Conservation (phyloP, 768 basidiomycete species). For the Imleria badia region DNA sequence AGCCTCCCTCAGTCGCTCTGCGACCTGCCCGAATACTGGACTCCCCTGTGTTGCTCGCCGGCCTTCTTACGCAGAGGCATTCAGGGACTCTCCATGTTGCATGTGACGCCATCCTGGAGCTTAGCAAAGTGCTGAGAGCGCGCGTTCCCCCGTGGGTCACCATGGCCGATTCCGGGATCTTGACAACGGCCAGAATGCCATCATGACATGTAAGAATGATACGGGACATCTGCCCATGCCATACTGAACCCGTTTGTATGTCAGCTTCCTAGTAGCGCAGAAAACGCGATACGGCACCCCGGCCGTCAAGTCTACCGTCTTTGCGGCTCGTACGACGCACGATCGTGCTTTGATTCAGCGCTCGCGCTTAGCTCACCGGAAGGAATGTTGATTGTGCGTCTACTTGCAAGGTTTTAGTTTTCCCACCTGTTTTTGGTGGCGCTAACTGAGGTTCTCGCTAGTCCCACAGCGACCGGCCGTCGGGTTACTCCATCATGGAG, state of each 20-base stretch:
- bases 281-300: background rate
- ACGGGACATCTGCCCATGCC: background rate
- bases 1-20: background rate
- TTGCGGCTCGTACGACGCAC: background rate
- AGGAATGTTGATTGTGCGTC: background rate
- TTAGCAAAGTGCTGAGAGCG: background rate
- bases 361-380: too few relatives aligned
- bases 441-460: background rate
- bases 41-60: background rate
- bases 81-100: background rate
- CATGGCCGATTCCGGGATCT: background rate
- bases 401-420: background rate
- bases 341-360: background rate
- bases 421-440: background rate
- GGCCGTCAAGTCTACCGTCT: background rate
- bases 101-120: background rate
- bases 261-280: background rate
- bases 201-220: background rate
- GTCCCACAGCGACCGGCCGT: background rate
- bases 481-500: background rate
- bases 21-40: background rate
- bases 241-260: background rate
- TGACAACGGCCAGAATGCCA: background rate
- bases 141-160: background rate
- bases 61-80: background rate